phyloP scores from a whole-genome alignment of 257 asterid genomes.

The Cordia subcordata region DNA sequence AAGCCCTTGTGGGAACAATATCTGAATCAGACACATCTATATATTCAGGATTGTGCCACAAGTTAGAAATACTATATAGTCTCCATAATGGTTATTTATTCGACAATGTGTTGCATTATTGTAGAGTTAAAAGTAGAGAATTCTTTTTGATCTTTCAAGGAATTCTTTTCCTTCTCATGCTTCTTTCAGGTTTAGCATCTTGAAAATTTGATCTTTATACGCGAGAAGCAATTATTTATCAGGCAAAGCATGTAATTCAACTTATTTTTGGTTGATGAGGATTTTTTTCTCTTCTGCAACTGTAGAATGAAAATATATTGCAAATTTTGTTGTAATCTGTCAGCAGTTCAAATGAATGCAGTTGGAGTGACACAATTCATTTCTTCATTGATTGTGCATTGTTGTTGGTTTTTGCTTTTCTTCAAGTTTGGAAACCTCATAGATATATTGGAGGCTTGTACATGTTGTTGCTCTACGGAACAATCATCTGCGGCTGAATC shows the following conservation, averaged over 20 bases:
- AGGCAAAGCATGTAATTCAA: too few species aligned
- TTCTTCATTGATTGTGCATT: too few species aligned
- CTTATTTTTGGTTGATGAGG: not conserved
- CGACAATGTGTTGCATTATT: conserved; percentile 21
- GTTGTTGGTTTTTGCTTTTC: too few species aligned
- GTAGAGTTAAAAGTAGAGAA: conserved; percentile 18
- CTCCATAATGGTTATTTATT: conserved; percentile 29
- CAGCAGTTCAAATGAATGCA: conserved; percentile 7
- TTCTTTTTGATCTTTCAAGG: not conserved
- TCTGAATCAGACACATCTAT: conserved; percentile 50
- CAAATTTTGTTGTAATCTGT: too few species aligned
- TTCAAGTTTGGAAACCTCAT: too few species aligned
- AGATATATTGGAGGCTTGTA: too few species aligned
- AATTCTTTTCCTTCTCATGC: not conserved
- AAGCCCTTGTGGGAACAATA: conserved; percentile 79
- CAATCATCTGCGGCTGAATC: too few species aligned
- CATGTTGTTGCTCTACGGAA: too few species aligned
- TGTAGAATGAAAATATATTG: not conserved
- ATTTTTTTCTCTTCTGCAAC: not conserved
- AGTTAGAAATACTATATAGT: conserved; percentile 30
- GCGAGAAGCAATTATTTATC: too few species aligned
- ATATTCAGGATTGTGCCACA: conserved; percentile 59
- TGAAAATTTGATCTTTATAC: not conserved
- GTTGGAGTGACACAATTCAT: too few species aligned
- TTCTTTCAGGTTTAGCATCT: not conserved